Base-by-base conservation (phyloP, 2,329 filamentous ascomycete genomes). In the Harringtonia aguacate region DNA sequence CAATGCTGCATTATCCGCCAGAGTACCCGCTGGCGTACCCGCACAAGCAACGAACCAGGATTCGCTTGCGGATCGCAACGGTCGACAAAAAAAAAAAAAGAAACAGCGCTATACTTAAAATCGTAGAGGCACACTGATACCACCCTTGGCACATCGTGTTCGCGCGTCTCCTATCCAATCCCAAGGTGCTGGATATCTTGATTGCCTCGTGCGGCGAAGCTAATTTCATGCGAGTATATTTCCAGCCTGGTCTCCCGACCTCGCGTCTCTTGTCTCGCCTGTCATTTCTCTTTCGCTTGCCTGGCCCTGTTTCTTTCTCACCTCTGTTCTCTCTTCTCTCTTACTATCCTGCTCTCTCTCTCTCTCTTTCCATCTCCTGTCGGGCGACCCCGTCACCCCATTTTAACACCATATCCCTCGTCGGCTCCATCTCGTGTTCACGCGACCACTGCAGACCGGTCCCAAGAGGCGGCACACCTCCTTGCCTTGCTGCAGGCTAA, bases 181-280 rank as follows among this genome's bases (percentile, higher is more conserved):
- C 42, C 42, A 35, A 15, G n/a, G 36, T 35, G 18, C 33, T 43
- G 36, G 43, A 45, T 48, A 43, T 39, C 43, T 45, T 45, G 46
- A 42, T 45, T 47, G 46, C 29, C 37, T 36, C 20, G 36, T 44
- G 9, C 20, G 7, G 9, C 20, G n/a, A 33, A 33, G n/a, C 33
- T 20, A 13, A n/a, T 15, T 41, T 33, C 29, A 22, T 41, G 15
- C 33, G 33, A 39, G 18, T 18, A 22, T 41, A 30, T 35, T 30
- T 34, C 12, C 29, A 20, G 29, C 39, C 39, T 21, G 18, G 39
- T 22, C 20, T 17, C 29, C 28, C 28, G n/a, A n/a, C n/a, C n/a
- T n/a, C n/a, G n/a, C n/a, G n/a, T n/a, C n/a, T 15, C 36, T 10
- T 39, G n/a, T n/a, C n/a, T n/a, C n/a, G n/a, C n/a, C n/a, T n/a